Conservation (phyloP, 139 green algal species). For the Picochlorum sp. region DNA sequence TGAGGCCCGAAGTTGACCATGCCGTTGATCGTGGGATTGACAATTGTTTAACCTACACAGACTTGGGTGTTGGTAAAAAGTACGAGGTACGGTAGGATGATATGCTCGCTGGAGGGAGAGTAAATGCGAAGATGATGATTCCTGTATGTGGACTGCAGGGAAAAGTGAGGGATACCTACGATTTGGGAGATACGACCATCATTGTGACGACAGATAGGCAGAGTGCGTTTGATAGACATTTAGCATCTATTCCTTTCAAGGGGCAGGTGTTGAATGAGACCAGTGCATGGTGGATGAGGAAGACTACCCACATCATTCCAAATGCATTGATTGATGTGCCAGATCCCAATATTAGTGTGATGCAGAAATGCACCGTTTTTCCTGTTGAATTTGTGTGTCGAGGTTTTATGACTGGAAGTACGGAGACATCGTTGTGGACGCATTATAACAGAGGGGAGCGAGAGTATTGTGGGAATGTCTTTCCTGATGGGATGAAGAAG, state of each 20-base stretch:
- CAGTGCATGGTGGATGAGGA: conserved; percentile 88
- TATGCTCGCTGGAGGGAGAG: no score
- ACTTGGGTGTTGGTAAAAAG: conserved; percentile 37
- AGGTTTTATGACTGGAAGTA: conserved; percentile 94
- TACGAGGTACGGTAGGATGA: conserved; percentile 12
- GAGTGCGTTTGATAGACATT: conserved; percentile 89
- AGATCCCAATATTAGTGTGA: conserved; percentile 89
- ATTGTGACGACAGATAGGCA: conserved; percentile 96
- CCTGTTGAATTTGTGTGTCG: conserved; percentile 96
- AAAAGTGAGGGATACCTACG: conserved; percentile 96
- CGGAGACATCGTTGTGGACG: conserved; percentile 95
- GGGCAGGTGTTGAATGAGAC: conserved; percentile 94
- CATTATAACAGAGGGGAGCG: conserved; percentile 82
- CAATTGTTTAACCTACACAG: conserved; percentile 45
- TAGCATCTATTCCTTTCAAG: conserved; percentile 93
- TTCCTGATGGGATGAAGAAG: conserved; percentile 92
- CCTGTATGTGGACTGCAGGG: conserved; percentile 38
- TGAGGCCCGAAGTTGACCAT: conserved; percentile 42
- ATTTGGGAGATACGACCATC: conserved; percentile 77
- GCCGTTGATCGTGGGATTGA: conserved; percentile 46
- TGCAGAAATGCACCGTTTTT: conserved; percentile 90
- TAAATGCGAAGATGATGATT: not conserved
- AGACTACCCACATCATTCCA: conserved; percentile 76
- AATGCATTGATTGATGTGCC: conserved; percentile 57
- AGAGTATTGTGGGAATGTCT: conserved; percentile 90